Evolutionary conservation across 2,329 filamentous ascomycete species (phyloP).

Genomic region (Pseudodiploospora longispora): DNA sequence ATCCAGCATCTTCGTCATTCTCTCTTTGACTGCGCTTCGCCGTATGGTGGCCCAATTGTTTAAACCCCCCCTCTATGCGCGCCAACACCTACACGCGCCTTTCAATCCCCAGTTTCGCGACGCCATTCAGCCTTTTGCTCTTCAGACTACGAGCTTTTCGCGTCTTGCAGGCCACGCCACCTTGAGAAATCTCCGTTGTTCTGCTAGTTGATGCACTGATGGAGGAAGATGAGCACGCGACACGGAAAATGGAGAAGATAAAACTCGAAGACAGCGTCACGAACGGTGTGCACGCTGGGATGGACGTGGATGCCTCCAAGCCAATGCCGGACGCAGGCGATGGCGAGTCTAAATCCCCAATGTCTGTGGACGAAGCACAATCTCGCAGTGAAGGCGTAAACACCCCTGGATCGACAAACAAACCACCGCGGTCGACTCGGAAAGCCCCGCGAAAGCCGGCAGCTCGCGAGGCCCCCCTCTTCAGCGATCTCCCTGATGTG

Average conservation of each 20-base stretch:
- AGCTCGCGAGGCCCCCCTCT: constrained; percentile 57
- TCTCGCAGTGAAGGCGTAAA: constrained; percentile 39
- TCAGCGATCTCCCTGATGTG: constrained; percentile 66
- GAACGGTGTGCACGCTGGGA: constrained; percentile 31
- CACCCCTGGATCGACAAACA: constrained; percentile 36
- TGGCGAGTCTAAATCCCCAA: constrained; percentile 24
- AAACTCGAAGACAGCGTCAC: constrained; percentile 33
- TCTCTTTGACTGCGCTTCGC: neutral
- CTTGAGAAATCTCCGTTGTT: too few relatives aligned
- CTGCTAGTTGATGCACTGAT: constrained; percentile 15
- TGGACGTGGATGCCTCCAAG: constrained; percentile 31
- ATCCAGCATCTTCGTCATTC: constrained; percentile 6
- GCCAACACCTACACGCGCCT: neutral
- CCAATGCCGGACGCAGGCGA: constrained; percentile 25
- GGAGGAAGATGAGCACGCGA: constrained; percentile 34
- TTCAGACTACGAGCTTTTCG: too few relatives aligned
- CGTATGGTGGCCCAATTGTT: neutral
- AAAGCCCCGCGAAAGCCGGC: constrained; percentile 62
- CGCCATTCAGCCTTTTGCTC: too few relatives aligned
- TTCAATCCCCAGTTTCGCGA: neutral
- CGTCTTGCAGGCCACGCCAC: too few relatives aligned
- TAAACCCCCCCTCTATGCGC: neutral
- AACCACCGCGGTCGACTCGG: constrained; percentile 64
- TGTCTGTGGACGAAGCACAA: constrained; percentile 38
- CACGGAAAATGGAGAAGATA: constrained; percentile 34